Evolutionary conservation across 106 monocot species (phyloP).

Genomic region (Vanilla planifolia): DNA sequence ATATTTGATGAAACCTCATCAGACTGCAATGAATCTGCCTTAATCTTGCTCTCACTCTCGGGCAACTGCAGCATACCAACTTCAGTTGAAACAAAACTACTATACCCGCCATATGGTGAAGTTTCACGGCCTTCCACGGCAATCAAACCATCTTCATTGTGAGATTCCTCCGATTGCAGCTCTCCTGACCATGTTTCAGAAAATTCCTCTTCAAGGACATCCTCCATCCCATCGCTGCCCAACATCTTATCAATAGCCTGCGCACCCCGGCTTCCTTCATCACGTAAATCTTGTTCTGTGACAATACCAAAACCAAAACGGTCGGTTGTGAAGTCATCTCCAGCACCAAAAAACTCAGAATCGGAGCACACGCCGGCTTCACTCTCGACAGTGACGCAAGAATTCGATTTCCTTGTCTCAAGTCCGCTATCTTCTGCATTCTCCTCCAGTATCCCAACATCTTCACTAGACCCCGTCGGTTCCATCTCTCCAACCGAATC

Average conservation of each 20-base stretch:
- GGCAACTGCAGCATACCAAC: background rate
- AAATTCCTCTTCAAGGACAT: background rate
- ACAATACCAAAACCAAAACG: background rate
- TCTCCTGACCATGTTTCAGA: background rate
- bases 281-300: background rate
- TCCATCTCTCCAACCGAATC: slow-evolving; percentile 1
- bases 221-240: background rate
- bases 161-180: background rate
- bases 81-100: background rate
- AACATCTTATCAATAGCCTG: background rate
- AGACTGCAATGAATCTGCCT: background rate
- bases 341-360: background rate
- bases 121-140: background rate
- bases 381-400: background rate
- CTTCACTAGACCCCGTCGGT: background rate
- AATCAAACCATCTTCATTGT: background rate
- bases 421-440: slow-evolving; percentile 2
- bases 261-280: background rate
- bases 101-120: background rate
- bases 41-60: background rate
- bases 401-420: background rate
- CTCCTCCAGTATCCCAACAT: background rate
- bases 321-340: background rate
- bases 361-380: background rate
- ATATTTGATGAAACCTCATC: background rate